Conservation (phyloP, 352 stramenopile genomes). For the Peronospora farinosa region DNA sequence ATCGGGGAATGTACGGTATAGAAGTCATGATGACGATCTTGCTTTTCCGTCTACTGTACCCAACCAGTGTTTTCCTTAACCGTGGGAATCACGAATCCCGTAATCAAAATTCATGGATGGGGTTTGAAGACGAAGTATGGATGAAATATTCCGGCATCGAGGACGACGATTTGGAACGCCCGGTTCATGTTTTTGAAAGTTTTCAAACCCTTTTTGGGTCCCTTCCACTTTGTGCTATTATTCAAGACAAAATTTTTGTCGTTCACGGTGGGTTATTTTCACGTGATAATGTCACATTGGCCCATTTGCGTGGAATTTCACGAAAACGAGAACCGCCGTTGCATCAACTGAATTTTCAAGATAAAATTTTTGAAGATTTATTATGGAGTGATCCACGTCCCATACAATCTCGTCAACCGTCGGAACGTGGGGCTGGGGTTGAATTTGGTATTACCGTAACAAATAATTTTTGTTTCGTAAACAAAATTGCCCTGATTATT, state of each 20-base stretch:
- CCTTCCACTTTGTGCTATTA: conserved; percentile 85
- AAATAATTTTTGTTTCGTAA: conserved; percentile 91
- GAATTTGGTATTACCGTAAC: conserved; percentile 91
- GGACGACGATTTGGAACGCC: conserved; percentile 45
- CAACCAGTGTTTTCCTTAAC: conserved; percentile 86
- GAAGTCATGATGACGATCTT: conserved; percentile 82
- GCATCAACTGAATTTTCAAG: conserved; percentile 82
- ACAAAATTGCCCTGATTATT: conserved; percentile 89
- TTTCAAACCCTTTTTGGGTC: conserved; percentile 83
- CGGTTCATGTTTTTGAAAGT: conserved; percentile 48
- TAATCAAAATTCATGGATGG: conserved; percentile 92
- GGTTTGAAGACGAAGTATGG: conserved; percentile 88
- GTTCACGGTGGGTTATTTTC: conserved; percentile 91
- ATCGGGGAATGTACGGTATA: conserved; percentile 85
- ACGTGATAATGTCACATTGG: conserved; percentile 86
- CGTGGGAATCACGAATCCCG: conserved; percentile 94
- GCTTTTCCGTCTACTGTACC: conserved; percentile 76
- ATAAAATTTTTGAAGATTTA: conserved; percentile 92
- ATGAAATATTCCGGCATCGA: conserved; percentile 69
- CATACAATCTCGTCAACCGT: conserved; percentile 68
- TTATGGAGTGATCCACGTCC: conserved; percentile 89
- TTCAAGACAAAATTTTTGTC: conserved; percentile 91
- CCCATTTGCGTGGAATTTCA: conserved; percentile 86
- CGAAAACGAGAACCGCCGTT: conserved; percentile 89
- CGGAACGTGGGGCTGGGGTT: conserved; percentile 84